phyloP scores from a whole-genome alignment of 2,329 filamentous ascomycete genomes.

The Stemphylium lycopersici region DNA sequence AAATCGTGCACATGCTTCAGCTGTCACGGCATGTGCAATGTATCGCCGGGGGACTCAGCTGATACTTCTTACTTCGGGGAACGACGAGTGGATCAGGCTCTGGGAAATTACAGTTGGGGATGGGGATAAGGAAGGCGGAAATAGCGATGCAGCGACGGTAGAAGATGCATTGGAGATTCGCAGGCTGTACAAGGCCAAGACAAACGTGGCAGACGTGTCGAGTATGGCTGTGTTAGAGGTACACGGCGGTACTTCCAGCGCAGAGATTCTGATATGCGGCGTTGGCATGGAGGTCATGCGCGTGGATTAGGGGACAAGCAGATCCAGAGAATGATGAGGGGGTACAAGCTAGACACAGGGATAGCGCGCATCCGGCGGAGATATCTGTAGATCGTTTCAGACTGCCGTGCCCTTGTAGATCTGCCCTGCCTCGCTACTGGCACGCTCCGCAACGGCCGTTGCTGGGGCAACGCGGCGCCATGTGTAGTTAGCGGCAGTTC shows the following conservation, averaged over 20 bases:
- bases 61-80: conserved; percentile 48
- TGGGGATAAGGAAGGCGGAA: neutral
- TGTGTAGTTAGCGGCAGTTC: conserved; percentile 17
- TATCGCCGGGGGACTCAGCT: conserved; percentile 25
- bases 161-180: conserved; percentile 37
- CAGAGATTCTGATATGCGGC: conserved; percentile 39
- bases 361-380: neutral
- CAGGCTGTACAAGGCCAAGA: conserved; percentile 46
- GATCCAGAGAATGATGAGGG: neutral
- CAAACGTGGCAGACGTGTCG: conserved; percentile 62
- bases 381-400: neutral
- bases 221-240: conserved; percentile 53
- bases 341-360: neutral
- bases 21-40: conserved; percentile 65
- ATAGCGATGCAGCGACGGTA: neutral
- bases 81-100: conserved; percentile 57
- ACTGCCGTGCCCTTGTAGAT: neutral
- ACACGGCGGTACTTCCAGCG: neutral
- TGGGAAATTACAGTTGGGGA: conserved; percentile 48
- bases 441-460: conserved; percentile 14
- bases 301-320: conserved; percentile 13
- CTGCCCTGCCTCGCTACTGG: neutral
- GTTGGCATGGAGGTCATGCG: conserved; percentile 45
- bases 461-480: conserved; percentile 16
- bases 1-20: conserved; percentile 71